Evolutionary conservation across 2,329 filamentous ascomycete genomes (phyloP).

Genomic region (Talaromyces funiculosus): DNA sequence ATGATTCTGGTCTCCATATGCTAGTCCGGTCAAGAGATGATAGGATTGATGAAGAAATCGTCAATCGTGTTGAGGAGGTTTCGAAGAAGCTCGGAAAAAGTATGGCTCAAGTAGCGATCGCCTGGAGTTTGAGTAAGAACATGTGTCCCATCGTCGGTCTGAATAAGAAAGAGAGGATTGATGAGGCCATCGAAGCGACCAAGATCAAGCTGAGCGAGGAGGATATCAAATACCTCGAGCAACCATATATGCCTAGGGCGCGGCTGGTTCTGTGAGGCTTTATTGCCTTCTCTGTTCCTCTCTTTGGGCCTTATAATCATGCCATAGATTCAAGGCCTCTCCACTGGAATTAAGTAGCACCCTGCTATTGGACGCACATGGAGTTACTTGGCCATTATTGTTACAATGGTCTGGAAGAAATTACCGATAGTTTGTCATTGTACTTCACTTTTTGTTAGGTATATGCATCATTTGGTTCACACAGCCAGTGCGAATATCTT

Average conservation of each 20-base stretch:
- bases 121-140: conserved; percentile 6
- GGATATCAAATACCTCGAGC: conserved; percentile 1
- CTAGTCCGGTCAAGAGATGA: conserved; percentile 30
- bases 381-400: too few relatives aligned
- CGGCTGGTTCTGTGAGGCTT: background rate
- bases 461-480: background rate
- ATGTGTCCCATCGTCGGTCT: conserved; percentile 16
- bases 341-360: background rate
- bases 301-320: too few relatives aligned
- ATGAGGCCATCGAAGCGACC: conserved; percentile 15
- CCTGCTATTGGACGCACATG: background rate
- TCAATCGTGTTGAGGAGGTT: background rate
- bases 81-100: background rate
- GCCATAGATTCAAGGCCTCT: background rate
- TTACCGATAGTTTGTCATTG: background rate
- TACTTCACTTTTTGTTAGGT: background rate
- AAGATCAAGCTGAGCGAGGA: conserved; percentile 13
- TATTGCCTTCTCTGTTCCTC: too few relatives aligned
- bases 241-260: background rate
- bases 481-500: background rate
- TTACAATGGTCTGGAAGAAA: background rate
- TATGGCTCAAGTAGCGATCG: conserved; percentile 15
- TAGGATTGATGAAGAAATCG: conserved; percentile 17
- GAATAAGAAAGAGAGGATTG: conserved; percentile 16
- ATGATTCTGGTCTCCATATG: background rate